Base-by-base conservation (phyloP, 208 protist species). In the Acanthamoeba polyphaga region DNA sequence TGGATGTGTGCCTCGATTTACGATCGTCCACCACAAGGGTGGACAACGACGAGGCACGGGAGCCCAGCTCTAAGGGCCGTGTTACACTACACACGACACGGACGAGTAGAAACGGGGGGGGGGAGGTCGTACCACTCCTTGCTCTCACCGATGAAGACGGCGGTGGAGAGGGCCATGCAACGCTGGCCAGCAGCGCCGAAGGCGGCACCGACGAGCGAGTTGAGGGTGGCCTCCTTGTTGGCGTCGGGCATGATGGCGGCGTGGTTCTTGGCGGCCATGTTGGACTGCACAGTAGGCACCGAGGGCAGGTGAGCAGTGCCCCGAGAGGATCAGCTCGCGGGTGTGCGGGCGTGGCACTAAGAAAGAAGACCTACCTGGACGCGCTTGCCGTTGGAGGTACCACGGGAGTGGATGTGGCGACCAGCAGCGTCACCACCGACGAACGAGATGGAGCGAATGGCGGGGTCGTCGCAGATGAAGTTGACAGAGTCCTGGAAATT, bases 211-310 rank as follows among this genome's bases (percentile, higher is more conserved):
- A 97, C 95, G 6, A 99, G 76, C 9, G 96, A 82, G 92, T 98
- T 98, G 24, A 98, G 80, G 43, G 98, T 98, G 87, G 96, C 87
- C 74, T 98, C 96, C 95, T 97, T 98, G 87, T 98, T 97, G 32
- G 98, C 98, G 95, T 99, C 98, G 72, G 97, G 97, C 62, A 99
- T 51, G 78, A 99, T 97, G 19, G 98, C 96, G 13, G 96, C 98
- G 96, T 99, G 98, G 96, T 99, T 99, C 97, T 99, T 99, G 27
- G 98, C 98, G n/a, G 97, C 98, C 95, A 98, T 97, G 96, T 99
- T 99, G 53, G 97, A 91, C 96, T 99, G 98, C 17, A 46, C 27
- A 9, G 29, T 34, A 3, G 32, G n/a, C 32, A 76, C n/a, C 32
- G 32, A 89, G 34, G 72, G 74, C 43, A 43, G 8, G 24, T 22